Conservation (phyloP, 371 early-diverging fungal genomes). For the Apophysomyces elegans region DNA sequence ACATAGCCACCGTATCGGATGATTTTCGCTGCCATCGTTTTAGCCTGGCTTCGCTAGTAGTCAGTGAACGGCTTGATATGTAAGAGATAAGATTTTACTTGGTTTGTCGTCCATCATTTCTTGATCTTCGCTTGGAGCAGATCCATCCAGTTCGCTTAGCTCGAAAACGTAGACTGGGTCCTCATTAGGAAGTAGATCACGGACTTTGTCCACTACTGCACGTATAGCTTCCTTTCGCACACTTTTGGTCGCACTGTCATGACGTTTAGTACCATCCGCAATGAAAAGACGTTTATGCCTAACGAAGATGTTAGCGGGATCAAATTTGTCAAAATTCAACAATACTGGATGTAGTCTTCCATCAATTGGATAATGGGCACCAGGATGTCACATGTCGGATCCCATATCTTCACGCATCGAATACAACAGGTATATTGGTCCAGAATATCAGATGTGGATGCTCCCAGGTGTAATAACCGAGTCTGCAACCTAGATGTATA, state of each 20-base stretch:
- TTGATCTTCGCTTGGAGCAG: not conserved
- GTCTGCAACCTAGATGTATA: constrained; percentile 23
- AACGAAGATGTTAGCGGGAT: not conserved
- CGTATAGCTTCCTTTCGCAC: constrained; percentile 27
- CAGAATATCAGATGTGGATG: constrained; percentile 35
- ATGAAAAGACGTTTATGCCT: constrained; percentile 1
- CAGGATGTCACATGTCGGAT: constrained; percentile 39
- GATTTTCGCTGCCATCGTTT: constrained; percentile 27
- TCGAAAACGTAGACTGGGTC: constrained; percentile 32
- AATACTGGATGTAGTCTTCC: constrained; percentile 34
- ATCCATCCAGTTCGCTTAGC: constrained; percentile 24
- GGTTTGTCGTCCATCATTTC: constrained; percentile 28
- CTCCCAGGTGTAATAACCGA: constrained; percentile 42
- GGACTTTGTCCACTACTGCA: constrained; percentile 36
- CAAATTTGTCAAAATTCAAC: not conserved
- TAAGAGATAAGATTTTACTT: constrained; percentile 13
- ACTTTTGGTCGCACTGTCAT: not conserved
- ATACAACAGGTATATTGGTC: constrained; percentile 41
- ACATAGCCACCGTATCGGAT: constrained; percentile 36
- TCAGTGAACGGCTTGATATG: not conserved
- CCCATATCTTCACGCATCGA: constrained; percentile 32
- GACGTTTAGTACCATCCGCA: not conserved
- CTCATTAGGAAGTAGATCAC: constrained; percentile 15
- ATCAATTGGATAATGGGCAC: constrained; percentile 29
- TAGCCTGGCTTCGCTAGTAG: constrained; percentile 16